Evolutionary conservation across 306 rosid species (phyloP).

Genomic region (Neltuma alba): DNA sequence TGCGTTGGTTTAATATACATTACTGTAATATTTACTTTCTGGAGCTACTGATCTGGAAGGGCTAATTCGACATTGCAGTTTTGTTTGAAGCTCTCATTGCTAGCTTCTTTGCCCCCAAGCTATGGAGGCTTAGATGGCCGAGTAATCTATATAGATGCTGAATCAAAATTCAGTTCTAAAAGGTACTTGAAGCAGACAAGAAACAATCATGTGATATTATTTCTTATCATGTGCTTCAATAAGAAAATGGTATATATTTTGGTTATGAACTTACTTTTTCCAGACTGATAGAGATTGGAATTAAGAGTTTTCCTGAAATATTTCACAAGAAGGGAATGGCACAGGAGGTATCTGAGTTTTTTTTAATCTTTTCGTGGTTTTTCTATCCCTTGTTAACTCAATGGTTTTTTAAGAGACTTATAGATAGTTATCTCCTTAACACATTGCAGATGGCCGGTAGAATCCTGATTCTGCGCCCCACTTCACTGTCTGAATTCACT

Average conservation of each 20-base stretch:
- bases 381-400: slow-evolving; percentile 17
- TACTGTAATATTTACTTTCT: neutral
- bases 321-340: slow-evolving; percentile 82
- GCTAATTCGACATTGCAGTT: slow-evolving; percentile 55
- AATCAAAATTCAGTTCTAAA: slow-evolving; percentile 84
- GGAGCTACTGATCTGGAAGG: slow-evolving; percentile 27
- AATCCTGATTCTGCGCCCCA: slow-evolving; percentile 77
- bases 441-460: slow-evolving; percentile 84
- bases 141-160: slow-evolving; percentile 83
- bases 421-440: slow-evolving; percentile 27
- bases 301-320: slow-evolving; percentile 79
- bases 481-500: slow-evolving; percentile 80
- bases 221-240: slow-evolving; percentile 21
- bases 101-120: slow-evolving; percentile 67
- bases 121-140: slow-evolving; percentile 87
- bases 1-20: slow-evolving; percentile 9
- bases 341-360: slow-evolving; percentile 63
- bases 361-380: neutral
- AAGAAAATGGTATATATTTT: neutral
- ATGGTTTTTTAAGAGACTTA: slow-evolving; percentile 1
- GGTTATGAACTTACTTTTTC: slow-evolving; percentile 7
- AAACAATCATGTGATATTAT: slow-evolving; percentile 11
- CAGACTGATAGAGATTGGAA: slow-evolving; percentile 91
- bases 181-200: slow-evolving; percentile 51
- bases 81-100: slow-evolving; percentile 88